Evolutionary conservation across 1,284 basidiomycete species (phyloP), one percentile per base, ranked within the genome.

Genomic region (Phellopilus nigrolimitatus): DNA sequence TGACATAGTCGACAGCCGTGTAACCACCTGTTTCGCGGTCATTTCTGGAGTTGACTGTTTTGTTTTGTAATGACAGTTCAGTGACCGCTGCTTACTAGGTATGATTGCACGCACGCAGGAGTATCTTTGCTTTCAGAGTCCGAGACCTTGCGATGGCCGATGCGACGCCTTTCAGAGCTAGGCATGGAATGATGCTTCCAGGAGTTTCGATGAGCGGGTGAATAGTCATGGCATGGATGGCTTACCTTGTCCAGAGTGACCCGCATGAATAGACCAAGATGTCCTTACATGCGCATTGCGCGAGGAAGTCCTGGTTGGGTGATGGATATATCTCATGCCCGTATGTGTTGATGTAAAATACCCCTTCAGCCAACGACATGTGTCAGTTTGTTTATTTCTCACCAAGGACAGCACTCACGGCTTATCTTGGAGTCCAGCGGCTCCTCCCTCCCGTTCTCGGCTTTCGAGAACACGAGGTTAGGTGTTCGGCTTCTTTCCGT

Each of bases 321-420:
- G 80, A 75, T 5, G 94, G 94, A 62, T 89, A 85, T 46, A 97
- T 88, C 68, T 95, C 91, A 66, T 84, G 84, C 2, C 91, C 92
- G 59, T 93, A 95, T 2, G 87, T 82, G 64, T 97, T 97, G 68
- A 98, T 93, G 68, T 98, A 98, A 64, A 88, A 91, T 36, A 98
- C n/a, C n/a, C n/a, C n/a, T n/a, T n/a, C n/a, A 49, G 6, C 33
- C 40, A 52, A 47, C 6, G 21, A 53, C 21, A 25, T 19, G n/a
- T n/a, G n/a, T n/a, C n/a, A n/a, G n/a, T 33, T 27, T 12, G 24
- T 34, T 25, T 7, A 30, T 12, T 34, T 31, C 7, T 7, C 13
- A 27, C n/a, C 24, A 31, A 3, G 24, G 38, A 7, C 28, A 44
- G 4, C 22, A 47, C 53, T 7, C 17, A 56, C 54, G 54, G 17